Conservation (phyloP, 805 yeast genomes). For the Cyberlindnera nakhonratchasimensis region DNA sequence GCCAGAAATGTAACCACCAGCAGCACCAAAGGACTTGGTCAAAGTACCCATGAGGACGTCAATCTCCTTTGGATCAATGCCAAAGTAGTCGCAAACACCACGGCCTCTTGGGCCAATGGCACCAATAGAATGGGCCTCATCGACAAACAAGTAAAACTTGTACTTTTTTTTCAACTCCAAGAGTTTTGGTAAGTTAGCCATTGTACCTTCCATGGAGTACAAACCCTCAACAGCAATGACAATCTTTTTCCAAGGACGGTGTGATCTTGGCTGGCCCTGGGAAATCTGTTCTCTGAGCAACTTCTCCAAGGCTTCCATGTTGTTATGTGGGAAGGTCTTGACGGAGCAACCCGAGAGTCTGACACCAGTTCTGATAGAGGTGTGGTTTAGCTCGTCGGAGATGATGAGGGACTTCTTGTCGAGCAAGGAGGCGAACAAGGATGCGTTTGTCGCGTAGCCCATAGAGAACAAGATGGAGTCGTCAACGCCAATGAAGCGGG, state of each 20-base stretch:
- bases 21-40: slow-evolving; percentile 97
- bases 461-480: slow-evolving; percentile 82
- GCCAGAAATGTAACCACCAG: slow-evolving; percentile 96
- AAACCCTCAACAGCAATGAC: slow-evolving; percentile 88
- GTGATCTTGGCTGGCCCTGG: slow-evolving; percentile 62
- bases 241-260: slow-evolving; percentile 93
- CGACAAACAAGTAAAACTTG: slow-evolving; percentile 86
- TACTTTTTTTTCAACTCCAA: slow-evolving; percentile 80
- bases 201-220: slow-evolving; percentile 78
- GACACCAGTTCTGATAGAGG: slow-evolving; percentile 93
- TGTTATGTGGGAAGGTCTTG: slow-evolving; percentile 88
- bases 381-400: slow-evolving; percentile 92
- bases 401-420: slow-evolving; percentile 88
- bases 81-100: slow-evolving; percentile 94
- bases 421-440: slow-evolving; percentile 75
- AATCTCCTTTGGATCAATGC: slow-evolving; percentile 66
- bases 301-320: slow-evolving; percentile 74
- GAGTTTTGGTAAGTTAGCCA: slow-evolving; percentile 64
- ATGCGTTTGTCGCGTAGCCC: slow-evolving; percentile 96
- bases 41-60: slow-evolving; percentile 97
- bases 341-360: slow-evolving; percentile 91
- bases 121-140: slow-evolving; percentile 98
- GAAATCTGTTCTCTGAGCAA: slow-evolving; percentile 69
- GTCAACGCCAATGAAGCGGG: slow-evolving; percentile 87
- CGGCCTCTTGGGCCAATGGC: slow-evolving; percentile 95